Evolutionary conservation across 805 yeast species (phyloP).

Genomic region (Starmerella riodocensis): DNA sequence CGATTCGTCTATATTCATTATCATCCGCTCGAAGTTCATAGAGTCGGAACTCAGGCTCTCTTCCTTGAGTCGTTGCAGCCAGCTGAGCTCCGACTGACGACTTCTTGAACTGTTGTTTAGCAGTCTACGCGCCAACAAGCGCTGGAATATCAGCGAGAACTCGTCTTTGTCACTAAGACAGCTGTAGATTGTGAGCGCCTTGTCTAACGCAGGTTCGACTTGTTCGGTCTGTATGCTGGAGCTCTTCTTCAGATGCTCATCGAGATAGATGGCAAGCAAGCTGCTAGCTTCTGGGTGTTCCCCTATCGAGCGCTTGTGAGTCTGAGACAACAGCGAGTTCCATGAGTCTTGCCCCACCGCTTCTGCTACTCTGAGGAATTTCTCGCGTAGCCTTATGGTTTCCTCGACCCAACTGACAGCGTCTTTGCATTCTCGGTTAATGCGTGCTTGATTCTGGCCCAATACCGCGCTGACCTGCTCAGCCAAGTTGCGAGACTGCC

Average conservation of each 20-base stretch:
- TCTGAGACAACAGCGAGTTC: background rate
- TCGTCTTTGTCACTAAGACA: constrained; percentile 87
- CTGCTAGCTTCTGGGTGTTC: constrained; percentile 4
- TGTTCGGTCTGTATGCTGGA: constrained; percentile 47
- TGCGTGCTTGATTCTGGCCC: constrained; percentile 1
- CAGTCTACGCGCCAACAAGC: constrained; percentile 76
- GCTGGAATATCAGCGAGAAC: constrained; percentile 79
- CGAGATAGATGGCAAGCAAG: constrained; percentile 41
- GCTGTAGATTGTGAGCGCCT: constrained; percentile 72
- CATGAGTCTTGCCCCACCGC: background rate
- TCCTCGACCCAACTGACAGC: constrained; percentile 13
- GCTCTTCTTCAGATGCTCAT: constrained; percentile 61
- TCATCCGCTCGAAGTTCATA: constrained; percentile 76
- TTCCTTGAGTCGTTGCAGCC: constrained; percentile 12
- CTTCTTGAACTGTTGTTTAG: constrained; percentile 73
- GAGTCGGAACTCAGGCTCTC: constrained; percentile 5
- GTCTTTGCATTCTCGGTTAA: background rate
- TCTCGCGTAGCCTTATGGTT: constrained; percentile 4
- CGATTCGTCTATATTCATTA: constrained; percentile 77
- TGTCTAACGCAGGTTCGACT: constrained; percentile 54
- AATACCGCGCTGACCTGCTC: constrained; percentile 3
- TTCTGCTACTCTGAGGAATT: constrained; percentile 4
- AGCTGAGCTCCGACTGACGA: constrained; percentile 61
- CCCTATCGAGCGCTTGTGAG: background rate
- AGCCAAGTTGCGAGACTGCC: constrained; percentile 8